Evolutionary conservation across 495 filamentous ascomycete species (phyloP).

Genomic region (Penicillium daleae): DNA sequence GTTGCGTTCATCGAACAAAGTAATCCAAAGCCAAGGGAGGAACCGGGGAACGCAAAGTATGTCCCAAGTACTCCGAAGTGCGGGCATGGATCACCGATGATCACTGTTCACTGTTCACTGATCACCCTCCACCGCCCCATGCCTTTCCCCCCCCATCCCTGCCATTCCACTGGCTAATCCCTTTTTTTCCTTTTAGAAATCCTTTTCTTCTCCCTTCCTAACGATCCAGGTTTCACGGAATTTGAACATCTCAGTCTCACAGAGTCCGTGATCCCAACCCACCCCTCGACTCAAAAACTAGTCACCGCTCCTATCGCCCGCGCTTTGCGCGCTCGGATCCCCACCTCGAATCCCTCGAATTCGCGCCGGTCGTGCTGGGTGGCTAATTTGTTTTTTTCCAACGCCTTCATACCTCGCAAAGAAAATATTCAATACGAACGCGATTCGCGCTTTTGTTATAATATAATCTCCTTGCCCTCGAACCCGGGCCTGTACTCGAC

Average conservation of each 20-base stretch:
- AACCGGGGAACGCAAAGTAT: neutral
- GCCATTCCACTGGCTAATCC: constrained; percentile 21
- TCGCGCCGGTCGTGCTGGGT: constrained; percentile 32
- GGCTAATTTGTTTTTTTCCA: constrained; percentile 12
- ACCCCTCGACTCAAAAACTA: neutral
- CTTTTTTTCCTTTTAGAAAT: constrained; percentile 7
- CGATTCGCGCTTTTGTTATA: neutral
- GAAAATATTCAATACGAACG: neutral
- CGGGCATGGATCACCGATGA: constrained; percentile 5
- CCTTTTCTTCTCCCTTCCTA: constrained; percentile 12
- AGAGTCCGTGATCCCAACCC: neutral
- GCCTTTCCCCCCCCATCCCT: constrained; percentile 22
- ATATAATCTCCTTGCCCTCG: neutral
- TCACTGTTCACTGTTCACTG: constrained; percentile 7
- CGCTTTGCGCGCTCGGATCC: constrained; percentile 7
- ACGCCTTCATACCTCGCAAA: neutral
- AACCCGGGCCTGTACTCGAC: constrained; percentile 13
- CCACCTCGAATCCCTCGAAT: constrained; percentile 15
- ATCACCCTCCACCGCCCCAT: constrained; percentile 18
- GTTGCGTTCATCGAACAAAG: neutral
- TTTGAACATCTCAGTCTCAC: neutral
- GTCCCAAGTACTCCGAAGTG: neutral
- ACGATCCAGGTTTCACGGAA: neutral
- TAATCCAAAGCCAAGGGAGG: neutral
- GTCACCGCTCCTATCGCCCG: constrained; percentile 11